phyloP scores from a whole-genome alignment of 176 grass and related monocot species.

The Avena eriantha region DNA sequence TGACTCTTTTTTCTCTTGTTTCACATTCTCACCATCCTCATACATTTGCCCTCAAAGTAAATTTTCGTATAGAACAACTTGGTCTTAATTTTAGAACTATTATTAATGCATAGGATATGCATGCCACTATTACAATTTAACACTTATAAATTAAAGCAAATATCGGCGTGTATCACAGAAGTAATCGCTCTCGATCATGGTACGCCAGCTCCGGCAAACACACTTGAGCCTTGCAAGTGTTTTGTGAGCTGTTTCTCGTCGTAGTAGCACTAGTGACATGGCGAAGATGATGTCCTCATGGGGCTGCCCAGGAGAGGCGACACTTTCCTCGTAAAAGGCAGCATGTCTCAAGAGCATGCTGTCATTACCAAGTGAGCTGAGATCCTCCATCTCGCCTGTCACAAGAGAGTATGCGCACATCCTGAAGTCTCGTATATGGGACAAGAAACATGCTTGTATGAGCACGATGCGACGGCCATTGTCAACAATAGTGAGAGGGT shows the following conservation, averaged over 20 bases:
- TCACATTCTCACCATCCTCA: too few relatives aligned
- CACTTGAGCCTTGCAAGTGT: background rate
- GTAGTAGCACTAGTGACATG: background rate
- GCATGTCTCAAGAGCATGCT: background rate
- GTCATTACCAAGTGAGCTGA: background rate
- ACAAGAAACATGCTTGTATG: background rate
- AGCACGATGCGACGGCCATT: too few relatives aligned
- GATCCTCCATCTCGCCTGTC: background rate
- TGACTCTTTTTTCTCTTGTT: too few relatives aligned
- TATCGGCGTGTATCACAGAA: background rate
- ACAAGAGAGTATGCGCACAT: background rate
- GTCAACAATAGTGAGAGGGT: background rate
- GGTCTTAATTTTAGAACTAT: background rate
- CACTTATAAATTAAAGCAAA: background rate
- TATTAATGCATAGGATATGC: background rate
- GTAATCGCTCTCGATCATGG: background rate
- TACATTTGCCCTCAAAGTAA: background rate
- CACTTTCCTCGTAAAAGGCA: constrained; percentile 13
- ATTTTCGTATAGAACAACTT: background rate
- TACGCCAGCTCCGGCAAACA: background rate
- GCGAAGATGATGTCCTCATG: constrained; percentile 17
- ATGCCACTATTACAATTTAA: background rate
- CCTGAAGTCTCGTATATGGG: background rate
- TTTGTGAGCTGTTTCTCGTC: background rate
- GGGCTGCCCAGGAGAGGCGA: background rate